Percentiles rank a stretch among this genome's conserved stretches.
Evolutionary conservation across 1,139 yeast genomes (phyloP).

Genomic region (Diutina neorugosa): DNA sequence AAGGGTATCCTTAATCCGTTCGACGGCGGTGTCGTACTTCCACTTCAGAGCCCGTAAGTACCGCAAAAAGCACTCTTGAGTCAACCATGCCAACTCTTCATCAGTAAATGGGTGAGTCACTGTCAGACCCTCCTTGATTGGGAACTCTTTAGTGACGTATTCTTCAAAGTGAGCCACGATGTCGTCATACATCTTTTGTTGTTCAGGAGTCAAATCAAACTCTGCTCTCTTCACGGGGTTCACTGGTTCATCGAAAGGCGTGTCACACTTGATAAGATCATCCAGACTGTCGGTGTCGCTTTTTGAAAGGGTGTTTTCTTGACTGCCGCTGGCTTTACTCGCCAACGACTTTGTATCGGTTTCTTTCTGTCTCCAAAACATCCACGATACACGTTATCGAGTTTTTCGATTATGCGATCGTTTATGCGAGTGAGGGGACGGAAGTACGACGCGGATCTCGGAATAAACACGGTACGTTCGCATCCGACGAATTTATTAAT

Average conservation of each 20-base stretch:
- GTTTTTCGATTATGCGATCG: background rate
- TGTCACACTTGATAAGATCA: conserved; percentile 20
- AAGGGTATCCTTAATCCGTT: conserved; percentile 28
- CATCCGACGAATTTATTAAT: conserved; percentile 5
- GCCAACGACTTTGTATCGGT: background rate
- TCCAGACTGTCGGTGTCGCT: background rate
- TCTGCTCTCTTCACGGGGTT: conserved; percentile 22
- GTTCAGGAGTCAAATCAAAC: conserved; percentile 9
- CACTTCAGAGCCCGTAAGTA: conserved; percentile 38
- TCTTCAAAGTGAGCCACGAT: conserved; percentile 8
- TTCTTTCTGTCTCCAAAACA: background rate
- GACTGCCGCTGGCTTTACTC: background rate
- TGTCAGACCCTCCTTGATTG: conserved; percentile 8
- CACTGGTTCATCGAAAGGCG: conserved; percentile 30
- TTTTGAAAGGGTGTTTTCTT: conserved; percentile 5
- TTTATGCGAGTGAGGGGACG: background rate
- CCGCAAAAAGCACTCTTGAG: conserved; percentile 35
- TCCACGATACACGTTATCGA: background rate
- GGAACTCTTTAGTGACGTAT: conserved; percentile 6
- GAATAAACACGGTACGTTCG: conserved; percentile 4
- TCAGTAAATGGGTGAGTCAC: conserved; percentile 8
- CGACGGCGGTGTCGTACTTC: conserved; percentile 27
- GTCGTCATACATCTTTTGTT: conserved; percentile 8
- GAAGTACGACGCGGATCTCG: conserved; percentile 2
- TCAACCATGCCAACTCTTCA: conserved; percentile 32